Evolutionary conservation across 148 eudicot species (phyloP).

Genomic region (Chenopodium quinoa): DNA sequence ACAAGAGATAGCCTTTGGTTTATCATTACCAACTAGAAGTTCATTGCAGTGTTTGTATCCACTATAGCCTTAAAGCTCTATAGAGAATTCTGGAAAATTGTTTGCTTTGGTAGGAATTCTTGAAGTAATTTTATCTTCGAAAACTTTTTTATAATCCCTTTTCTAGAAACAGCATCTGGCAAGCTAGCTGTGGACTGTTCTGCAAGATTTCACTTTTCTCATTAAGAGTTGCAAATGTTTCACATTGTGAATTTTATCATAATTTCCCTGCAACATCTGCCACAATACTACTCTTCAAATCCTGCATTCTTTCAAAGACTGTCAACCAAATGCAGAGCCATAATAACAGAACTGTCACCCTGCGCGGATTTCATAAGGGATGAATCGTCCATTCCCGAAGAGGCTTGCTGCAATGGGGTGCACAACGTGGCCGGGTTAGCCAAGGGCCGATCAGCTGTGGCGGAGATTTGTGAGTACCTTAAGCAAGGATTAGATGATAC

Average conservation of each 20-base stretch:
- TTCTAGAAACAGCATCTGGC: neutral
- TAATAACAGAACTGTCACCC: slow-evolving; percentile 22
- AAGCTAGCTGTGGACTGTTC: neutral
- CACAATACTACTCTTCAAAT: neutral
- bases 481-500: slow-evolving; percentile 16
- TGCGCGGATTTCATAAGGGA: slow-evolving; percentile 22
- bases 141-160: neutral
- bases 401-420: slow-evolving; percentile 15
- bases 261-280: neutral
- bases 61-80: neutral
- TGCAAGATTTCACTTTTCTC: neutral
- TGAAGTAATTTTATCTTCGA: neutral
- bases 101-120: neutral
- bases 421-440: neutral
- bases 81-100: neutral
- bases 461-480: slow-evolving; percentile 8
- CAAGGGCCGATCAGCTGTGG: neutral
- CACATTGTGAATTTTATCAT: no score
- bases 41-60: neutral
- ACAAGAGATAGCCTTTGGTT: no score
- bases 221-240: neutral
- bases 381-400: neutral
- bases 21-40: neutral
- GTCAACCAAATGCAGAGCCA: slow-evolving; percentile 6
- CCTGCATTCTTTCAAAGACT: slow-evolving; percentile 3